Base-by-base conservation (phyloP, 495 filamentous ascomycete species). In the Antarctomyces pellizariae region DNA sequence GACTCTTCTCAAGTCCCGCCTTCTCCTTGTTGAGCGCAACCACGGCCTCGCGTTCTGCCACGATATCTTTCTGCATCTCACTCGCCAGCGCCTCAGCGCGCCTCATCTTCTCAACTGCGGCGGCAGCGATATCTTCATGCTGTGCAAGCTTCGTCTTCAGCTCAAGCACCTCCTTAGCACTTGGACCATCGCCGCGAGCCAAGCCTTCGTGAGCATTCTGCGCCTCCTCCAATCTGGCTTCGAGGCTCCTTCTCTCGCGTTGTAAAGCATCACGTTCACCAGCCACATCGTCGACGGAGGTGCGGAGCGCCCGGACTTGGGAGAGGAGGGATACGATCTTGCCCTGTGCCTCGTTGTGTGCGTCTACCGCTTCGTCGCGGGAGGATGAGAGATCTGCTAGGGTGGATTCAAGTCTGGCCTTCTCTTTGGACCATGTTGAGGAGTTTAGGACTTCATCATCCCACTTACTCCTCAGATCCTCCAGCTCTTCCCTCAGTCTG, bases 371-470 rank as follows among this genome's bases (percentile, higher is more conserved):
- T 47, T 97, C 89, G 36, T 97, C 84, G 2, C 84, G 68, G 12
- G 82, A 91, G 14, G 74, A 68, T 2, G 75, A 73, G 11, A 95
- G 62, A 43, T 93, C 86, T 31, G 89, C 72, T 24, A 97, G 59
- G 8, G 79, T 89, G 22, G 80, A 68, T 38, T 95, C 89, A 31
- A 97, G 59, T 4, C 86, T 69, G 3, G 77, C 58, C 52, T 97
- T 97, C 54, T 97, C 86, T 54, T 97, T 97, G 17, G 82, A 80
- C 86, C 86, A 97, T 1, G 86, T 86, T 0, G 80, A 89, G 48
- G 75, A 84, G 44, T 97, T 97, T 39, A 97, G 69, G 11, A 95
- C 82, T 49, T 97, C 86, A 40, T 97, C 76, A 43, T 97, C 89
- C 89, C 89, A 97, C 46, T 93, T 95, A 33, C 71, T 79, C 26